These are phyloP conservation scores for Rhizoctonia solani DNA, from an alignment of 1,284 basidiomycete genomes.

Conservation along the genomic window DNA sequence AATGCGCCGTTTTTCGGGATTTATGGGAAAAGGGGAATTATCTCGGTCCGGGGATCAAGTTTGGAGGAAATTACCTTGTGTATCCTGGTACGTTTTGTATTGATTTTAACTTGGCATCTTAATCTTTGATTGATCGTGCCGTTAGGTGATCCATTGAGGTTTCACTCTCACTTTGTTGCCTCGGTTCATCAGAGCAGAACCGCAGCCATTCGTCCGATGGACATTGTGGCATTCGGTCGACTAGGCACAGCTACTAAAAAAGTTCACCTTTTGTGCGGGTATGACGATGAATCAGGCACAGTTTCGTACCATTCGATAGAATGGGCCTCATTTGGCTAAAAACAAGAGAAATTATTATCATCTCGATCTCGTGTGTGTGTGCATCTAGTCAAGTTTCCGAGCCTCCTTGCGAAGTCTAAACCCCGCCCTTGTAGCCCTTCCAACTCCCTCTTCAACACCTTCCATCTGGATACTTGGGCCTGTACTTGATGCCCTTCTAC, in stretches of 20 bases:
- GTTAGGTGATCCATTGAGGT: slow-evolving; percentile 90
- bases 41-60: slow-evolving; percentile 86
- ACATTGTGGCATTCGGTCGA: slow-evolving; percentile 92
- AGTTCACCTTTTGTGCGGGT: slow-evolving; percentile 87
- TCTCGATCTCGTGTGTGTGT: not conserved
- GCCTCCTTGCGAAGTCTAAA: slow-evolving; percentile 15
- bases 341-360: not conserved
- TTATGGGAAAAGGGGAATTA: slow-evolving; percentile 82
- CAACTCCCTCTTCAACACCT: slow-evolving; percentile 36
- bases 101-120: slow-evolving; percentile 20
- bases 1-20: slow-evolving; percentile 77
- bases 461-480: slow-evolving; percentile 28
- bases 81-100: slow-evolving; percentile 88
- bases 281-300: slow-evolving; percentile 70
- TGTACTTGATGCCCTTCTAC: slow-evolving; percentile 23
- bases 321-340: slow-evolving; percentile 88
- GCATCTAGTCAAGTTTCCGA: slow-evolving; percentile 1
- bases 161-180: slow-evolving; percentile 95
- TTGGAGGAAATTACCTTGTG: slow-evolving; percentile 94
- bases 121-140: not conserved
- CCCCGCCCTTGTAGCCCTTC: slow-evolving; percentile 35
- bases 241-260: slow-evolving; percentile 98
- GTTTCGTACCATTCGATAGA: slow-evolving; percentile 84
- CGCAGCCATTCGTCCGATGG: slow-evolving; percentile 75
- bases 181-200: slow-evolving; percentile 72